Evolutionary conservation across 495 filamentous ascomycete genomes (phyloP), one percentile per base, ranked within the genome.

Genomic region (Aspergillus baeticus): DNA sequence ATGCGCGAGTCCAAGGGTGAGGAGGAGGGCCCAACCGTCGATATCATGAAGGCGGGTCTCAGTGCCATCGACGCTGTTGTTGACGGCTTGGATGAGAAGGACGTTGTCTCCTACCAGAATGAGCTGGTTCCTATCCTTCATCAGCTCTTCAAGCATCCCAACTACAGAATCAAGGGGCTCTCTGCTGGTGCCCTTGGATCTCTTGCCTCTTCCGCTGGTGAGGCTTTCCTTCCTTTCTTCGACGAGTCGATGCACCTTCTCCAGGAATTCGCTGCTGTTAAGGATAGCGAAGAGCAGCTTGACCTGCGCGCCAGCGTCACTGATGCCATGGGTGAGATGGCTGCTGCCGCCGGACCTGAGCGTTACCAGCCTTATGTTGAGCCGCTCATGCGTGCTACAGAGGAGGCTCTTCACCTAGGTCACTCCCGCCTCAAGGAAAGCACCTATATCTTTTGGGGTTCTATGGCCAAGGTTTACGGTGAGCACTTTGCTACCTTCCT

Each of bases 401-500:
- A 97, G 72, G 93, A 97, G 69, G 94, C 87, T 34, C 78, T 98
- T 3, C 84, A 94, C 65, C 85, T 98, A 1, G 92, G 87, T 52
- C 91, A 96, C 74, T 87, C 91, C 10, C 82, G 92, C 48, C 82
- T 98, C 45, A 85, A 89, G 67, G 95, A 98, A 74, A 97, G 91
- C 51, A 95, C 90, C 67, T 98, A 95, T 74, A 91, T 98, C 60
- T 83, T 98, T 58, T 98, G 94, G 92, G 90, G 90, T 62, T 89
- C 86, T 21, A 86, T 98, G 71, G 87, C 94, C 46, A 95, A 93
- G 73, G 91, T 98, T 7, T 98, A 98, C 68, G 84, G 86, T 61
- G 91, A 91, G 67, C 85, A 96, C 34, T 96, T 98, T 67, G 80
- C 84, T 42, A 86, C 88, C 13, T 96, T 95, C 79, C 83, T 98